Evolutionary conservation across 345 rosid genomes (phyloP), one percentile per base, ranked within the genome.

Genomic region (Pistacia vera): DNA sequence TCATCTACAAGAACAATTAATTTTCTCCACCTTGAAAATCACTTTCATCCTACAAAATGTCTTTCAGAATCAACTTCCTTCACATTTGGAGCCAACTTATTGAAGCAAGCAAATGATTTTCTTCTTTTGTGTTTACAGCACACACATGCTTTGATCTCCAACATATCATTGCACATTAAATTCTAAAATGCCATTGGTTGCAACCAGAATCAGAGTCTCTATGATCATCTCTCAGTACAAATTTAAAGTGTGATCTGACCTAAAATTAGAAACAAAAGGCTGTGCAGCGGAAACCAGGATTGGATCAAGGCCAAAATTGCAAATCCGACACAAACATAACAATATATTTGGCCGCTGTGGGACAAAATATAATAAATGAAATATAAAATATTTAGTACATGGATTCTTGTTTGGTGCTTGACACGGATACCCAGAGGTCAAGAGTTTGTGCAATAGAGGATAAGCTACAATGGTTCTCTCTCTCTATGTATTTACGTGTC

Each of bases 251-350:
- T 16, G 36, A 49, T 68, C 36, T 68, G 30, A 25, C 38, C 4
- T 14, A 68, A 68, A 56, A 68, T 8, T 38, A 51, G 14, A 51
- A 51, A 12, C 59, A 51, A 22, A 67, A n/a, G n/a, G n/a, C n/a
- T n/a, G n/a, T n/a, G n/a, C n/a, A n/a, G n/a, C 90, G 80, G 92
- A 88, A 79, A 84, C 97, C 38, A 22, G 33, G 33, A 30, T 0
- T 25, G 52, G 69, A 41, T 44, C 13, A 41, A 65, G 52, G 69
- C 52, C 16, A 51, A 65, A 65, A 41, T 44, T 18, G 52, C 22
- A 18, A 64, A 65, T 35, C 54, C 51, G 18, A 10, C 20, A 65
- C 4, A 64, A 65, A 65, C 11, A 51, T 1, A n/a, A 41, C 49
- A 41, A 41, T 18, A 65, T 65, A 64, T 36, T 41, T 38, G 38